Conservation (phyloP, 192 early-diverging fungal species). For the Coemansia sp. region DNA sequence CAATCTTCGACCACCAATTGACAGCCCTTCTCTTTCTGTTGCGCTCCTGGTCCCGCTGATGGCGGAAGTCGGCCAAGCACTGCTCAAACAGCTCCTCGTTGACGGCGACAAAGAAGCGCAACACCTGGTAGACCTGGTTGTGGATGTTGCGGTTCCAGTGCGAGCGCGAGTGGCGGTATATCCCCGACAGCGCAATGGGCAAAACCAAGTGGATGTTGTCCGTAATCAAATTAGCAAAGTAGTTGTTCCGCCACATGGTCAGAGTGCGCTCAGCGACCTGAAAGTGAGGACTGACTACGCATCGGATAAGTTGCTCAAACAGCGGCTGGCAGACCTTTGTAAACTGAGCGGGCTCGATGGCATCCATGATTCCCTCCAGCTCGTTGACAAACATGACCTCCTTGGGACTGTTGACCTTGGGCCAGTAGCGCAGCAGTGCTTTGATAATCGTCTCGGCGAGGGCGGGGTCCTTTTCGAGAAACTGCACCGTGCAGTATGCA, state of each 20-base stretch:
- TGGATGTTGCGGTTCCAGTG: conserved; percentile 99
- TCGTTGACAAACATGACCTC: conserved; percentile 99
- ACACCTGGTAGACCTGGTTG: conserved; percentile 94
- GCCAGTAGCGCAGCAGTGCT: conserved; percentile 94
- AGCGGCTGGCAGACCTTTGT: conserved; percentile 86
- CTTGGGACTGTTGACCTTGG: conserved; percentile 98
- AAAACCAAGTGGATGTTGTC: conserved; percentile 91
- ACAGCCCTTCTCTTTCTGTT: conserved; percentile 82
- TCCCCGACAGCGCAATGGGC: conserved; percentile 93
- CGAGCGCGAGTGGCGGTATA: conserved; percentile 93
- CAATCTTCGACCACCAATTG: conserved; percentile 80
- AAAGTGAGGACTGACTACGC: conserved; percentile 97
- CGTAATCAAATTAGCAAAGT: conserved; percentile 93
- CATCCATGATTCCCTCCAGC: conserved; percentile 96
- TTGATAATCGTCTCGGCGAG: conserved; percentile 90
- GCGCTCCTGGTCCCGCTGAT: conserved; percentile 83
- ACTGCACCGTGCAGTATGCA: conserved; percentile 98
- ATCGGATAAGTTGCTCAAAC: conserved; percentile 91
- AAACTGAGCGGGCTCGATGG: conserved; percentile 93
- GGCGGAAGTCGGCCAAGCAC: conserved; percentile 92
- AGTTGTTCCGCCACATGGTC: conserved; percentile 99
- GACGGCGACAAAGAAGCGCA: conserved; percentile 98
- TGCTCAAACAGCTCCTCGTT: conserved; percentile 96
- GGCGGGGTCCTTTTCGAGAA: conserved; percentile 95
- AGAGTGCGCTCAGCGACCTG: conserved; percentile 99